Percentiles rank a stretch among this genome's conserved stretches.
Evolutionary conservation across 1,284 basidiomycete species (phyloP).

Genomic region (Mycena citricolor): DNA sequence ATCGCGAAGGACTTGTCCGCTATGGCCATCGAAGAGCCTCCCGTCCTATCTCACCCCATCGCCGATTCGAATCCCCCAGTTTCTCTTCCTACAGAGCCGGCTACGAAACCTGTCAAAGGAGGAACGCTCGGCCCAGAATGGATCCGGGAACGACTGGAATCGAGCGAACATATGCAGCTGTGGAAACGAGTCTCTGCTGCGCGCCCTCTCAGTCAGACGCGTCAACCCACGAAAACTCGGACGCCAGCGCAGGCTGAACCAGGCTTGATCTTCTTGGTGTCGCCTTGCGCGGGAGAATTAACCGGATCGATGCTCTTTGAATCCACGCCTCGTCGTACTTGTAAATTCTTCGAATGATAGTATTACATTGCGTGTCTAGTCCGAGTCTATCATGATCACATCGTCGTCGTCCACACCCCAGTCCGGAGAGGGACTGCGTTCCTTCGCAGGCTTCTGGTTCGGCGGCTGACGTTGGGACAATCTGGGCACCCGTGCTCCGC

Average conservation of each 20-base stretch:
- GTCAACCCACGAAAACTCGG: too few species aligned
- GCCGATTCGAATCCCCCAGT: too few species aligned
- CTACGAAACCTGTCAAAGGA: constrained; percentile 1
- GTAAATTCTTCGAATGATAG: too few species aligned
- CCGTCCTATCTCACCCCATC: constrained; percentile 5
- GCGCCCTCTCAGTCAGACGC: too few species aligned
- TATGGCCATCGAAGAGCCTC: constrained; percentile 3
- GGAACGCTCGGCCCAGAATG: constrained; percentile 19
- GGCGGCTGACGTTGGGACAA: constrained; percentile 38
- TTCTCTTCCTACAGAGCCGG: too few species aligned
- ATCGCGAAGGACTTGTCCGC: constrained; percentile 5
- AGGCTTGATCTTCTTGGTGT: too few species aligned
- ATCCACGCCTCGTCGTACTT: too few species aligned
- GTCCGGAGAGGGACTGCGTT: constrained; percentile 69
- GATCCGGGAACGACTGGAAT: constrained; percentile 9
- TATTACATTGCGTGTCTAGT: too few species aligned
- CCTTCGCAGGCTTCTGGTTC: constrained; percentile 37
- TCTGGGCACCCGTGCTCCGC: constrained; percentile 51
- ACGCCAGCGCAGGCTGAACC: too few species aligned
- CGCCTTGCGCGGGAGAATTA: too few species aligned
- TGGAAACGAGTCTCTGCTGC: constrained; percentile 1
- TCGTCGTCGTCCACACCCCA: constrained; percentile 76
- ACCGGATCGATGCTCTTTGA: too few species aligned
- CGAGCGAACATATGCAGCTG: neutral
- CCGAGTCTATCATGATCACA: constrained; percentile 73